These are phyloP conservation scores for Pinus taeda DNA, from an alignment of 75 land plant species.

Conservation along the genomic window DNA sequence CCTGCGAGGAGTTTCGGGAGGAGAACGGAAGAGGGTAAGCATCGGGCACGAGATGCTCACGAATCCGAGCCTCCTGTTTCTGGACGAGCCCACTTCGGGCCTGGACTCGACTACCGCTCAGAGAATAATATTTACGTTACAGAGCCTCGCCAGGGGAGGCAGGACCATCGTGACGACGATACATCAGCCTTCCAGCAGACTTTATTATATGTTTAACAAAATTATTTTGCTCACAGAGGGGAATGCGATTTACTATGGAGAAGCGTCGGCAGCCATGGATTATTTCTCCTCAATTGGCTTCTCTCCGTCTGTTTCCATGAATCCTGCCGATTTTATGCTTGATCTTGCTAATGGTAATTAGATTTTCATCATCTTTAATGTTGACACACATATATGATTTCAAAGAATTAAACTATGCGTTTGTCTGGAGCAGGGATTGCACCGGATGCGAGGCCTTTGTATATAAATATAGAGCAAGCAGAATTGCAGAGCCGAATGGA, in stretches of 20 bases:
- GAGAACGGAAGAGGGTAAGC: slow-evolving; percentile 57
- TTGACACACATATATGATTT: too few relatives aligned
- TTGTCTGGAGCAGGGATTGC: too few relatives aligned
- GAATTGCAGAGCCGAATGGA: too few relatives aligned
- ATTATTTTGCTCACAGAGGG: slow-evolving; percentile 74
- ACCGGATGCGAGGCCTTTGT: too few relatives aligned
- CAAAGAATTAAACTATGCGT: too few relatives aligned
- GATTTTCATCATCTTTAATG: too few relatives aligned
- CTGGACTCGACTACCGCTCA: slow-evolving; percentile 61
- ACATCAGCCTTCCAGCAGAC: slow-evolving; percentile 84
- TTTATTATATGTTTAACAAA: slow-evolving; percentile 61
- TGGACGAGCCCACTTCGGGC: slow-evolving; percentile 68
- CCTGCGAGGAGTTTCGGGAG: slow-evolving; percentile 52
- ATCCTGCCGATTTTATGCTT: slow-evolving; percentile 87
- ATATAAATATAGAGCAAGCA: too few relatives aligned
- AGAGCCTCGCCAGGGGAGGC: slow-evolving; percentile 43
- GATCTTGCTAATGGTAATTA: slow-evolving; percentile 80
- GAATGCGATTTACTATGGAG: slow-evolving; percentile 54
- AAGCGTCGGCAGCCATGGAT: slow-evolving; percentile 40
- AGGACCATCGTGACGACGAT: slow-evolving; percentile 70
- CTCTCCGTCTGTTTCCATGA: slow-evolving; percentile 56
- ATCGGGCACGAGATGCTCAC: slow-evolving; percentile 61
- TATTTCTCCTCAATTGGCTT: slow-evolving; percentile 65
- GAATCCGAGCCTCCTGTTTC: slow-evolving; percentile 48
- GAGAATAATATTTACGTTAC: slow-evolving; percentile 30